phyloP scores from a whole-genome alignment of 1,139 yeast genomes.

The Insectozyma bohioensis region DNA sequence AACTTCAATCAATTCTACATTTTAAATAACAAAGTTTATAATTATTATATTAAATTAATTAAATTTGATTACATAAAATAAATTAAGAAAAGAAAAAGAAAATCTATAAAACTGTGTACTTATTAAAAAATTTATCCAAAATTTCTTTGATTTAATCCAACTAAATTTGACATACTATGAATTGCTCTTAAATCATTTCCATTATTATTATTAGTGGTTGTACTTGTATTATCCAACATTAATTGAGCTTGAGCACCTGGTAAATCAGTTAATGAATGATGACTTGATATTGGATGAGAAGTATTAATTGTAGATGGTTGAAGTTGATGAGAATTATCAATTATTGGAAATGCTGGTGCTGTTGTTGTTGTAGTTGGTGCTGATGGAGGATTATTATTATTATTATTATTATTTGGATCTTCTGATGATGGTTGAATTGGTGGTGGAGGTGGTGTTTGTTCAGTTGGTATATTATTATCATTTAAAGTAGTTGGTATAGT shows the following conservation, averaged over 20 bases:
- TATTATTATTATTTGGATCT: slow-evolving; percentile 1
- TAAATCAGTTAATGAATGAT: slow-evolving; percentile 30
- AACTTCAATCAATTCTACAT: no score
- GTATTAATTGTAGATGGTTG: slow-evolving; percentile 2
- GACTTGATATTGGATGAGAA: slow-evolving; percentile 25
- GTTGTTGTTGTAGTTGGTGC: slow-evolving; percentile 8
- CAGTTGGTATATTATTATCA: no score
- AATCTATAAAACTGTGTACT: no score
- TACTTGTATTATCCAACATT: background rate
- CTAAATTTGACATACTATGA: slow-evolving; percentile 40
- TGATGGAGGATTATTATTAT: slow-evolving; percentile 13
- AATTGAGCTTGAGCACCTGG: slow-evolving; percentile 31
- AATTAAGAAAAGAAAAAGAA: background rate
- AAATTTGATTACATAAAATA: no score
- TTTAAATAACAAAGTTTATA: no score
- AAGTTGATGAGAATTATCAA: background rate
- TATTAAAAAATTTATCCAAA: slow-evolving; percentile 1
- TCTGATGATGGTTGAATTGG: slow-evolving; percentile 2
- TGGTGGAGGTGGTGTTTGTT: slow-evolving; percentile 13
- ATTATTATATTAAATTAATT: no score
- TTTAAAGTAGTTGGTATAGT: slow-evolving; percentile 21
- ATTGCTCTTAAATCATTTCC: slow-evolving; percentile 29
- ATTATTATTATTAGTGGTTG: slow-evolving; percentile 1
- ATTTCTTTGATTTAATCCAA: slow-evolving; percentile 10
- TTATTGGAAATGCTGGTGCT: slow-evolving; percentile 5